Evolutionary conservation across 495 filamentous ascomycete genomes (phyloP), one percentile per base, ranked within the genome.

Genomic region (Articulospora tetracladia): DNA sequence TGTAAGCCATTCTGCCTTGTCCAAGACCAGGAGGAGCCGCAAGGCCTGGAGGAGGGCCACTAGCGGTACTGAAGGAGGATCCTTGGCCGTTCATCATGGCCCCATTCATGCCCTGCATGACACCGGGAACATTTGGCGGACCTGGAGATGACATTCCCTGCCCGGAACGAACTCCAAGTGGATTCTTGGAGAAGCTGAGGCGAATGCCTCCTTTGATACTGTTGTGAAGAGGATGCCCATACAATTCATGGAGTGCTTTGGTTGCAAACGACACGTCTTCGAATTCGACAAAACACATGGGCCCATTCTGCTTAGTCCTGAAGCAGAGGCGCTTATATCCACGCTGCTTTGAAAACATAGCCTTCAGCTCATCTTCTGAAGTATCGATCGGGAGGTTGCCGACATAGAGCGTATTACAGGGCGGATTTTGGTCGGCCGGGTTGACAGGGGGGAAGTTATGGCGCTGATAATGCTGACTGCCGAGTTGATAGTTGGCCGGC

Each of bases 271-370:
- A 87, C 44, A 97, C 84, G 69, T 98, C 93, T 66, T 98, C 94
- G 69, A 98, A 98, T 72, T 98, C 95, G 41, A 98, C 94, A 67
- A 98, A 98, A 68, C 94, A 98, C 95, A 98, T 98, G 13, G 95
- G 94, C 0, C 95, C 95, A 67, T 98, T 96, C 63, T 93, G 89
- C 74, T 98, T 98, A 53, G 93, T 96, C n/a, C 95, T 84, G 76
- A 97, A 96, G 68, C 92, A 97, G 3, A 98, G 86, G 36, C 94
- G 82, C 76, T 96, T 98, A 73, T 98, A 98, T 17, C 94, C 94
- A 32, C 93, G 90, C 65, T 95, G 90, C 72, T 93, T 94, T 46
- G 87, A 92, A 69, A 98, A 98, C 70, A 98, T 82, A 15, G 89
- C 87, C 72, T 98, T 98, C 49, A 98, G 80, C 70, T 98, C 94